Conservation (phyloP, 169 alveolate genomes). For the Cryptosporidium felis region DNA sequence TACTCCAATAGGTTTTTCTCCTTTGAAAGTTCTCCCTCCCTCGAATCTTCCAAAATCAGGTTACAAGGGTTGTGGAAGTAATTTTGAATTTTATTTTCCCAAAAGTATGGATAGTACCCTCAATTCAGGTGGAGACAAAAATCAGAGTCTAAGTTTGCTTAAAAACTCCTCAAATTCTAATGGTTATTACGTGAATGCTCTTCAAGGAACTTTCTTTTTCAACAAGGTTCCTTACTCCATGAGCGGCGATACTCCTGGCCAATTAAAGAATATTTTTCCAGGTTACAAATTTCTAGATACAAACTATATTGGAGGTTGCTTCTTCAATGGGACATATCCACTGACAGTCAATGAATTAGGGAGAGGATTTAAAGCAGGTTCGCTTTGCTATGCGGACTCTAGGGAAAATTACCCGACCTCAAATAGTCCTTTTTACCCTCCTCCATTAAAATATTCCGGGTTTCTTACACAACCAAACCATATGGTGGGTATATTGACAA, state of each 20-base stretch:
- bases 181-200: constrained; percentile 5
- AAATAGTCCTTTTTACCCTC: constrained; percentile 60
- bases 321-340: constrained; percentile 54
- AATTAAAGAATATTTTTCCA: constrained; percentile 1
- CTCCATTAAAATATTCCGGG: constrained; percentile 61
- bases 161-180: constrained; percentile 7
- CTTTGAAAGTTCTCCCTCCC: constrained; percentile 45
- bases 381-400: constrained; percentile 39
- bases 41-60: constrained; percentile 37
- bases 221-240: constrained; percentile 58
- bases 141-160: background rate
- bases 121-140: too few relatives aligned
- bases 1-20: constrained; percentile 62
- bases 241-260: background rate
- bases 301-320: constrained; percentile 64
- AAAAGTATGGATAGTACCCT: background rate
- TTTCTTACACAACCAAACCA: constrained; percentile 52
- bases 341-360: constrained; percentile 20
- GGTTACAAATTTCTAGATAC: constrained; percentile 48
- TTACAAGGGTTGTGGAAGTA: constrained; percentile 27
- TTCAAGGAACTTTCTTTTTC: constrained; percentile 61
- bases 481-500: constrained; percentile 35
- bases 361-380: constrained; percentile 40
- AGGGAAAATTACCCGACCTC: constrained; percentile 27
- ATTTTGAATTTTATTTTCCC: constrained; percentile 55